A percentile compares a stretch with the other conserved stretches of the same genome.
Evolutionary conservation across 2,329 filamentous ascomycete genomes (phyloP).

Genomic region (Ceratocystis huliohia): DNA sequence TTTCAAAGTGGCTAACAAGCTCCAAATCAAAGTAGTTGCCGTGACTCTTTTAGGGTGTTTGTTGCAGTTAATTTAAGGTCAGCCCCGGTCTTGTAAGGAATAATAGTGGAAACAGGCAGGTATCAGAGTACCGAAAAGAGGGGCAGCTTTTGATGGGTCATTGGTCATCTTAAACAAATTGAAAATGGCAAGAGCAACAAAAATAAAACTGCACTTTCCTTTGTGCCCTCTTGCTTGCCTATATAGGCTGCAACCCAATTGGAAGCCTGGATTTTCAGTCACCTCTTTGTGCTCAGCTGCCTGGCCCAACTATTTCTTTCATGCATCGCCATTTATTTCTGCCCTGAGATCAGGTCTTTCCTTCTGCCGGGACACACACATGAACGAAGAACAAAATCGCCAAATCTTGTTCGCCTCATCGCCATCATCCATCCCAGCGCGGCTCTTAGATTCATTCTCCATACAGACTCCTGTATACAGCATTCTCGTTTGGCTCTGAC

Average conservation of each 20-base stretch:
- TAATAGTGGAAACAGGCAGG: not conserved
- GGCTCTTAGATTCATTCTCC: not conserved
- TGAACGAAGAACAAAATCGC: not conserved
- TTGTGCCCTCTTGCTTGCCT: not conserved
- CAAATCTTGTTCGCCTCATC: not conserved
- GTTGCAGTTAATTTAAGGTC: not conserved
- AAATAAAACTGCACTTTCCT: not conserved
- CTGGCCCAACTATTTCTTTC: not conserved
- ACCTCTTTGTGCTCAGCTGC: not conserved
- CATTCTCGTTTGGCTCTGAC: not conserved
- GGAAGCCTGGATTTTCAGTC: slow-evolving; percentile 1
- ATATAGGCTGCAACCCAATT: not conserved
- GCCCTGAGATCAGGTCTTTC: not conserved
- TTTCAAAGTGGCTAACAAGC: not conserved
- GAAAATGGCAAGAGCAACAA: not conserved
- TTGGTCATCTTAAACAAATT: not conserved
- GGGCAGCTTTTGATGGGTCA: not conserved
- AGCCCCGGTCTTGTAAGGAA: not conserved
- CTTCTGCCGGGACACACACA: not conserved
- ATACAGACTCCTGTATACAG: not conserved
- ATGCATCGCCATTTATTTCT: not conserved
- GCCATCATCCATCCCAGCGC: not conserved
- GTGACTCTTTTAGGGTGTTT: not conserved
- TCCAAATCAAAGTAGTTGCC: not conserved
- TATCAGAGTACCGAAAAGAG: not conserved